A percentile compares a stretch with the other conserved stretches of the same genome.
These are phyloP conservation scores for Paraphoma sp. DNA, from an alignment of 2,329 filamentous ascomycete genomes.

Conservation along the genomic window DNA sequence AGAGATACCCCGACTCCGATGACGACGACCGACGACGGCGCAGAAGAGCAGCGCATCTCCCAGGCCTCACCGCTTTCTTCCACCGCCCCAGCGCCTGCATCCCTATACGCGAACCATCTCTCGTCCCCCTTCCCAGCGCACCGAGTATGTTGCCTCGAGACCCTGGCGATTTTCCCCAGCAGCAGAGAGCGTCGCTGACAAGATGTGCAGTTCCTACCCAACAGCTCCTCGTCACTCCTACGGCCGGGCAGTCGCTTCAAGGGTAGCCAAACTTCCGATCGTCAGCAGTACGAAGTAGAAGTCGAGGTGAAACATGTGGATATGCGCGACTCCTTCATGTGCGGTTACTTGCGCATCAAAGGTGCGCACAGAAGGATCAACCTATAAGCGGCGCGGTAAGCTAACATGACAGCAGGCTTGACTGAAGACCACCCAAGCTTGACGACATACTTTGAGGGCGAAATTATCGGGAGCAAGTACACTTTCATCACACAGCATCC, in stretches of 20 bases:
- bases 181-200: constrained; percentile 22
- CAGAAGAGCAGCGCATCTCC: constrained; percentile 42
- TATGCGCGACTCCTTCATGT: constrained; percentile 90
- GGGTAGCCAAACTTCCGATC: constrained; percentile 91
- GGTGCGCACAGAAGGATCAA: constrained; percentile 60
- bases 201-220: constrained; percentile 68
- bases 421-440: constrained; percentile 97
- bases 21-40: constrained; percentile 43
- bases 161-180: constrained; percentile 8
- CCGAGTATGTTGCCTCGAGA: constrained; percentile 33
- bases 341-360: constrained; percentile 94
- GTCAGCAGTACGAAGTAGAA: constrained; percentile 92
- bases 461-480: constrained; percentile 95
- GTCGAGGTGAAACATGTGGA: constrained; percentile 98
- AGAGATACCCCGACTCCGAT: constrained; percentile 48
- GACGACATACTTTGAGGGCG: constrained; percentile 97
- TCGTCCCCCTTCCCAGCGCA: constrained; percentile 42
- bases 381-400: background rate
- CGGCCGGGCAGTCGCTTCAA: constrained; percentile 86
- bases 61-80: constrained; percentile 43
- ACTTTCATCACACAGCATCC: constrained; percentile 90
- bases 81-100: constrained; percentile 24
- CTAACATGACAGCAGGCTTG: constrained; percentile 65
- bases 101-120: constrained; percentile 33
- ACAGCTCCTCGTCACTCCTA: constrained; percentile 84